phyloP scores from a whole-genome alignment of 768 basidiomycete species.

The Dacryopinax spathularia region DNA sequence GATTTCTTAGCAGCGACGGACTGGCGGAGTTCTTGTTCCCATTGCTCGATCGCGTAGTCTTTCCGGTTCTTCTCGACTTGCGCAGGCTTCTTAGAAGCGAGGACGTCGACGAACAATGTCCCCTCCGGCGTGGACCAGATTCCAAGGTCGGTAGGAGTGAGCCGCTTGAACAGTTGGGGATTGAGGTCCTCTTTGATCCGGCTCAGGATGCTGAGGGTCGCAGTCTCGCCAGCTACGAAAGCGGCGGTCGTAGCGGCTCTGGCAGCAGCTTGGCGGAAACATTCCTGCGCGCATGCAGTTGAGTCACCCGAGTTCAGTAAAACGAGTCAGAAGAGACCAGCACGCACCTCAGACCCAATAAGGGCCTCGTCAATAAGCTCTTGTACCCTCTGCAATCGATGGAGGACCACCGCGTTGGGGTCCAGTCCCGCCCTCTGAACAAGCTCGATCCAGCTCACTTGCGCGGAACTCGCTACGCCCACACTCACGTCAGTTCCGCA shows the following conservation, averaged over 20 bases:
- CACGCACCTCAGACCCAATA: conserved; percentile 33
- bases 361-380: conserved; percentile 37
- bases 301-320: not conserved
- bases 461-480: conserved; percentile 37
- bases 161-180: conserved; percentile 37
- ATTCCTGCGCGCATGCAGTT: not conserved
- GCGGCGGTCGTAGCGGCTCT: conserved; percentile 58
- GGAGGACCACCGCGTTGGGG: conserved; percentile 45
- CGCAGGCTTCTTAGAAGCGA: conserved; percentile 43
- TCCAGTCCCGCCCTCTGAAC: conserved; percentile 57
- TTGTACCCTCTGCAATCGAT: conserved; percentile 38
- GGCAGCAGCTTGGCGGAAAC: conserved; percentile 41
- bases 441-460: conserved; percentile 61
- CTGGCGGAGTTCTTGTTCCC: conserved; percentile 89
- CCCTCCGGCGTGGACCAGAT: conserved; percentile 81
- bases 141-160: conserved; percentile 61
- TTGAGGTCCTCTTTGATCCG: conserved; percentile 57
- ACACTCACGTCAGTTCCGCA: not conserved
- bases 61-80: conserved; percentile 57
- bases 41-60: conserved; percentile 75
- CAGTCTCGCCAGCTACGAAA: conserved; percentile 58
- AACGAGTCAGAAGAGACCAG: not conserved
- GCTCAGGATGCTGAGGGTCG: conserved; percentile 55
- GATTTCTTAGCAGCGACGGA: conserved; percentile 66
- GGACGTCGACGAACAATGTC: conserved; percentile 63